Conservation (phyloP, 805 yeast species). For the Sugiyamaella lignohabitans region DNA sequence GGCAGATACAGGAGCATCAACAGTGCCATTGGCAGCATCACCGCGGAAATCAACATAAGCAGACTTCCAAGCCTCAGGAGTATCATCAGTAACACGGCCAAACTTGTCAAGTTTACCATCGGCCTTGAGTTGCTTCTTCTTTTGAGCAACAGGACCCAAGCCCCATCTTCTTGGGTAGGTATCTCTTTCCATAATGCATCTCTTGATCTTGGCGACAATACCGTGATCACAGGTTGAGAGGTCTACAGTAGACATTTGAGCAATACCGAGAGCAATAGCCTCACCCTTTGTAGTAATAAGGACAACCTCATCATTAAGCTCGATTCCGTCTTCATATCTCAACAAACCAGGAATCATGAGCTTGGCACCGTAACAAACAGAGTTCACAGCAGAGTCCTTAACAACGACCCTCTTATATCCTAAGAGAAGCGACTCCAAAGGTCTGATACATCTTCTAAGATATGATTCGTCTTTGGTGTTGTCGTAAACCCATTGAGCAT, state of each 20-base stretch:
- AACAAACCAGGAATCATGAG: constrained; percentile 97
- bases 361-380: constrained; percentile 98
- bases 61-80: constrained; percentile 89
- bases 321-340: constrained; percentile 97
- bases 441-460: constrained; percentile 87
- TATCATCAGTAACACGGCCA: constrained; percentile 88
- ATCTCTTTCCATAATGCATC: constrained; percentile 99
- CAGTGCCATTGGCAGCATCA: constrained; percentile 19
- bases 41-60: constrained; percentile 50
- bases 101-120: constrained; percentile 95
- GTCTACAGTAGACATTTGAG: constrained; percentile 98
- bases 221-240: constrained; percentile 97
- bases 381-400: constrained; percentile 90
- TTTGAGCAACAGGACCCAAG: constrained; percentile 95
- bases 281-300: constrained; percentile 98
- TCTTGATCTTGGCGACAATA: constrained; percentile 95
- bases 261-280: constrained; percentile 97
- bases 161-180: constrained; percentile 99
- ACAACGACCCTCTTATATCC: constrained; percentile 97
- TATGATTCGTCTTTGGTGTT: constrained; percentile 96
- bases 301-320: constrained; percentile 94
- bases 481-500: constrained; percentile 97
- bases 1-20: constrained; percentile 23
- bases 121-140: constrained; percentile 96
- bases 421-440: constrained; percentile 85